Evolutionary conservation across 306 rosid species (phyloP).

Genomic region (Datisca glomerata): DNA sequence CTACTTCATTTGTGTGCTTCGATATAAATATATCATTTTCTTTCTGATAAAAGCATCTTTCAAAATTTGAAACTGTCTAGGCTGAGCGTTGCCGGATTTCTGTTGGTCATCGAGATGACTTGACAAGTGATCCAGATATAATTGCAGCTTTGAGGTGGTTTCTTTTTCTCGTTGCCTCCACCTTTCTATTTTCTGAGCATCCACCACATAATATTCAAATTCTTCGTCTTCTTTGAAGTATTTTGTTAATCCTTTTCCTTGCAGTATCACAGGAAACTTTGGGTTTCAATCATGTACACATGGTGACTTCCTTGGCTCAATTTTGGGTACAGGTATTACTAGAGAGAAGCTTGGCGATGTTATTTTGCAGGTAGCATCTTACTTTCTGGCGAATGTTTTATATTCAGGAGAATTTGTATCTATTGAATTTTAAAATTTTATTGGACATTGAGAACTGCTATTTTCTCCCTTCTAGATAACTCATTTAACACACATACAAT

Average conservation of each 20-base stretch:
- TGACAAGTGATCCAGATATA: constrained; percentile 76
- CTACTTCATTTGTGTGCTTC: not conserved
- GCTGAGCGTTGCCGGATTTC: constrained; percentile 93
- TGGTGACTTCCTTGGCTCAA: constrained; percentile 85
- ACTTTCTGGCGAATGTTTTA: no score
- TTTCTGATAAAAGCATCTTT: constrained; percentile 10
- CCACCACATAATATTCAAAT: constrained; percentile 5
- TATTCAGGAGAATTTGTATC: no score
- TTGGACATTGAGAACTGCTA: no score
- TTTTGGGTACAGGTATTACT: constrained; percentile 76
- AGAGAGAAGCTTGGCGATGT: constrained; percentile 86
- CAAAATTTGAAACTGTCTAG: constrained; percentile 25
- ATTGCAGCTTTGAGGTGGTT: constrained; percentile 72
- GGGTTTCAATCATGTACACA: constrained; percentile 69
- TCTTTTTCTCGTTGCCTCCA: not conserved
- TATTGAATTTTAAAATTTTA: no score
- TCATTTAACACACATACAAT: no score
- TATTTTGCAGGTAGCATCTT: constrained; percentile 55
- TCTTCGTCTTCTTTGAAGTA: constrained; percentile 1
- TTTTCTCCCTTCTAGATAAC: no score
- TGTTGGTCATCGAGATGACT: constrained; percentile 63
- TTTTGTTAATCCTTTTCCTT: constrained; percentile 14
- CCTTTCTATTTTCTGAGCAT: constrained; percentile 8
- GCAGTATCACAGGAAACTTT: constrained; percentile 80
- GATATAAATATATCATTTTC: constrained; percentile 4